These are phyloP conservation scores for Pythium brassicae DNA, from an alignment of 352 stramenopile species.

Conservation along the genomic window DNA sequence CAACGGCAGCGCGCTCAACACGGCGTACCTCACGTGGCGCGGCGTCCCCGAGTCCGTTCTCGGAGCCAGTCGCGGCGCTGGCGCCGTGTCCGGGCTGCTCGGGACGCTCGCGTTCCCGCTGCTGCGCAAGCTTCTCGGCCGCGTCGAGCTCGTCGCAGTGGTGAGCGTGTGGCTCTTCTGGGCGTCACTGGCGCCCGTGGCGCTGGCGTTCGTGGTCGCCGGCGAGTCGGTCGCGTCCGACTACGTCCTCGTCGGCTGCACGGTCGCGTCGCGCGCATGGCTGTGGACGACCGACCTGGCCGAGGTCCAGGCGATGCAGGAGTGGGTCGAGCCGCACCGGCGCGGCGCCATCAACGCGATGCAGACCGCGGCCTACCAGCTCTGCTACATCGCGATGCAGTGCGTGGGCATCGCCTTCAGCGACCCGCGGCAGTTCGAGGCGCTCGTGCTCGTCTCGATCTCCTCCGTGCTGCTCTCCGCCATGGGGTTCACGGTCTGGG, in stretches of 20 bases:
- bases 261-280: constrained; percentile 48
- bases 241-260: constrained; percentile 48
- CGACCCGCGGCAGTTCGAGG: constrained; percentile 50
- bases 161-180: constrained; percentile 64
- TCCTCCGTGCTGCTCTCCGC: constrained; percentile 36
- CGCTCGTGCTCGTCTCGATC: constrained; percentile 52
- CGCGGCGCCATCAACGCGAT: constrained; percentile 60
- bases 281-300: constrained; percentile 56
- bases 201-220: constrained; percentile 31
- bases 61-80: constrained; percentile 35
- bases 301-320: constrained; percentile 70
- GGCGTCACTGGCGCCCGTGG: constrained; percentile 38
- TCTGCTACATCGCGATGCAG: constrained; percentile 60
- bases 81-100: constrained; percentile 39
- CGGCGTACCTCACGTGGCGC: constrained; percentile 60
- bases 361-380: constrained; percentile 57
- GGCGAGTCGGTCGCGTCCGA: constrained; percentile 43
- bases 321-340: constrained; percentile 43
- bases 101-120: constrained; percentile 46
- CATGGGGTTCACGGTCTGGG: constrained; percentile 49
- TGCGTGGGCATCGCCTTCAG: constrained; percentile 43
- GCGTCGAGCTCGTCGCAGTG: constrained; percentile 41
- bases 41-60: constrained; percentile 46
- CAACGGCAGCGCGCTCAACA: constrained; percentile 39
- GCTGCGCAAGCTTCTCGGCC: constrained; percentile 21